Evolutionary conservation across 2,329 filamentous ascomycete species (phyloP).

Genomic region (Ophiosphaerella herpotricha): DNA sequence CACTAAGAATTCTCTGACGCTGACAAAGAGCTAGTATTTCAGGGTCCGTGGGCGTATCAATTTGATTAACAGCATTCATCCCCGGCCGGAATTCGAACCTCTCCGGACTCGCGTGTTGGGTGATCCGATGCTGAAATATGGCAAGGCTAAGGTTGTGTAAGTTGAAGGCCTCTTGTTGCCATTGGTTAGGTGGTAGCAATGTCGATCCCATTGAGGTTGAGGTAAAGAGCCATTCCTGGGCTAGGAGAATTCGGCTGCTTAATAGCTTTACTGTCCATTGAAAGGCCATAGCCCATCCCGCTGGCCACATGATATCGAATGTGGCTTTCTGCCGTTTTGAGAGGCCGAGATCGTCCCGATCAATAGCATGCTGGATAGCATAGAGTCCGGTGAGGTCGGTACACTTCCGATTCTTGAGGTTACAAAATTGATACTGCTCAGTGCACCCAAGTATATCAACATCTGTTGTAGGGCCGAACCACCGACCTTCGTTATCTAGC

Average conservation of each 20-base stretch:
- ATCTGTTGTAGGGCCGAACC: slow-evolving; percentile 13
- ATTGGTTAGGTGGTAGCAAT: slow-evolving; percentile 13
- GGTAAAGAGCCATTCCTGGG: slow-evolving; percentile 22
- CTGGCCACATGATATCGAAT: slow-evolving; percentile 20
- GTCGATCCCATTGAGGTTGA: slow-evolving; percentile 10
- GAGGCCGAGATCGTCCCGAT: slow-evolving; percentile 10
- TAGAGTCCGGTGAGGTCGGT: slow-evolving; percentile 22
- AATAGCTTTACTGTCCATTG: slow-evolving; percentile 22
- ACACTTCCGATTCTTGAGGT: slow-evolving; percentile 10
- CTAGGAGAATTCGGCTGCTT: slow-evolving; percentile 16
- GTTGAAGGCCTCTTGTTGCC: slow-evolving; percentile 22
- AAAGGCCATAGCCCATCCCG: slow-evolving; percentile 20
- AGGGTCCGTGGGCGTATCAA: slow-evolving; percentile 13
- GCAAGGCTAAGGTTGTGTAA: slow-evolving; percentile 30
- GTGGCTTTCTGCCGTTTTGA: slow-evolving; percentile 13
- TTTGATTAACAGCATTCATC: slow-evolving; percentile 8
- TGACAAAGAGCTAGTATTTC: slow-evolving; percentile 15
- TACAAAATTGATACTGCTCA: slow-evolving; percentile 30
- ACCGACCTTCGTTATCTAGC: slow-evolving; percentile 3
- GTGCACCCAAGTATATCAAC: slow-evolving; percentile 22
- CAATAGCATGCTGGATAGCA: slow-evolving; percentile 8
- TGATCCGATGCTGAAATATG: slow-evolving; percentile 23
- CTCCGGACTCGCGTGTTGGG: slow-evolving; percentile 18
- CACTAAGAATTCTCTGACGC: slow-evolving; percentile 21
- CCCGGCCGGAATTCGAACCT: slow-evolving; percentile 16